A percentile compares a stretch with the other conserved stretches of the same genome.
phyloP scores from a whole-genome alignment of 2,329 filamentous ascomycete genomes.

The Penicillium psychrosexuale region DNA sequence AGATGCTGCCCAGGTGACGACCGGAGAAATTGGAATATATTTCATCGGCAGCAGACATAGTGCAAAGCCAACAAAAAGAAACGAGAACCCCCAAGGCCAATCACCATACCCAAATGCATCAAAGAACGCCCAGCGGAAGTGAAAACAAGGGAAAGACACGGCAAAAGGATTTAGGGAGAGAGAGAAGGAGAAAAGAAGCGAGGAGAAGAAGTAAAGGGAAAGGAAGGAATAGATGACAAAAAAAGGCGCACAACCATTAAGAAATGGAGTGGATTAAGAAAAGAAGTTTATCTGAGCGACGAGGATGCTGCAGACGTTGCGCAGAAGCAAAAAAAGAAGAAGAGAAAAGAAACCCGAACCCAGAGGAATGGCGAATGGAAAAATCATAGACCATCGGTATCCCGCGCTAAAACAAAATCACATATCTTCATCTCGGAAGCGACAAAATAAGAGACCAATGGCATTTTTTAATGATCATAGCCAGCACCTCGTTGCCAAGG shows the following conservation, averaged over 20 bases:
- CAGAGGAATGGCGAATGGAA: slow-evolving; percentile 20
- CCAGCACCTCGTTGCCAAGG: slow-evolving; percentile 65
- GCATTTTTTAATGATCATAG: slow-evolving; percentile 54
- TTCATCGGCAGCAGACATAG: not conserved
- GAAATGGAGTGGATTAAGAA: slow-evolving; percentile 10
- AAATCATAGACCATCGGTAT: slow-evolving; percentile 27
- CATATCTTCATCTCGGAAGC: slow-evolving; percentile 40
- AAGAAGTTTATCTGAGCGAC: slow-evolving; percentile 8
- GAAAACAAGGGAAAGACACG: slow-evolving; percentile 13
- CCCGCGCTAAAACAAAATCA: slow-evolving; percentile 32
- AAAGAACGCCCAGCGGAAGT: slow-evolving; percentile 32
- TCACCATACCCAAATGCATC: slow-evolving; percentile 34
- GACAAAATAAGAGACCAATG: slow-evolving; percentile 21
- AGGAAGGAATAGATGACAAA: slow-evolving; percentile 16
- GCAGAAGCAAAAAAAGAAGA: slow-evolving; percentile 6
- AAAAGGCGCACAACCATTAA: slow-evolving; percentile 26
- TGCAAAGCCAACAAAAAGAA: slow-evolving; percentile 10
- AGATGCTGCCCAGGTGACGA: not conserved
- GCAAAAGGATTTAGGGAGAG: slow-evolving; percentile 3
- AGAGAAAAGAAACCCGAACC: slow-evolving; percentile 21
- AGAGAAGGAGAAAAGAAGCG: not conserved
- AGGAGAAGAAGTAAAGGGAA: slow-evolving; percentile 12
- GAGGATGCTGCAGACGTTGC: slow-evolving; percentile 3
- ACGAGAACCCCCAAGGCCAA: slow-evolving; percentile 27
- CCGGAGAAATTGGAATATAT: not conserved